Evolutionary conservation across 140 eudicot species (phyloP), one percentile per base, ranked within the genome.

Genomic region (Erigeron philadelphicus): DNA sequence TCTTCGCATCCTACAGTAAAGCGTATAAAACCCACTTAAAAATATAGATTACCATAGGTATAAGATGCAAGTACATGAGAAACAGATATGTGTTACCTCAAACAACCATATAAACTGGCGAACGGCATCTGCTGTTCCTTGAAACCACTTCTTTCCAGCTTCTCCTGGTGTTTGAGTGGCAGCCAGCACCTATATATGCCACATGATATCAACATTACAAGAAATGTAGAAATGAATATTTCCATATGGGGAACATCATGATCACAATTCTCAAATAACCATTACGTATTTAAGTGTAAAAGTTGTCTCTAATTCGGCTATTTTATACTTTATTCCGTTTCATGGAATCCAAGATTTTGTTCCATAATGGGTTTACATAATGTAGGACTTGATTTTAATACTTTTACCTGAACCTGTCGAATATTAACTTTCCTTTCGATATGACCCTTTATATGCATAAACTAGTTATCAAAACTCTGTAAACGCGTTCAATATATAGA

Each of bases 111-210:
- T 73, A 79, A 88, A 89, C 56, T 92, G 98, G 45, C 98, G 81
- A 71, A 92, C 98, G 16, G 95, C 98, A 76, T 92, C 98, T 55
- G 96, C 96, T 2, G 98, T 92, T 70, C 98, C 98, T 74, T 92
- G 98, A 63, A 92, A 92, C 98, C 98, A 92, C 81, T 66, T 86
- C 74, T 89, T 83, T 78, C 98, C 96, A 5, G 90, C 81, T 78
- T 86, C 95, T 25, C 98, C 98, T 13, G 98, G 86, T 15, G 96
- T 92, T 82, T 92, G 98, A 67, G 98, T 92, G 40, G 96, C 96
- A 55, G 96, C 98, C 67, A 92, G 71, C 76, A 92, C 96, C 98
- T 92, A 47, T 50, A n/a, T 52, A 21, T 52, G 68, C 69, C 17
- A 67, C 8, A 40, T 16, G 63, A 31, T 31, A 31, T 31, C 38